Evolutionary conservation across 2,329 filamentous ascomycete genomes (phyloP).

Genomic region (Neofusicoccum parvum): DNA sequence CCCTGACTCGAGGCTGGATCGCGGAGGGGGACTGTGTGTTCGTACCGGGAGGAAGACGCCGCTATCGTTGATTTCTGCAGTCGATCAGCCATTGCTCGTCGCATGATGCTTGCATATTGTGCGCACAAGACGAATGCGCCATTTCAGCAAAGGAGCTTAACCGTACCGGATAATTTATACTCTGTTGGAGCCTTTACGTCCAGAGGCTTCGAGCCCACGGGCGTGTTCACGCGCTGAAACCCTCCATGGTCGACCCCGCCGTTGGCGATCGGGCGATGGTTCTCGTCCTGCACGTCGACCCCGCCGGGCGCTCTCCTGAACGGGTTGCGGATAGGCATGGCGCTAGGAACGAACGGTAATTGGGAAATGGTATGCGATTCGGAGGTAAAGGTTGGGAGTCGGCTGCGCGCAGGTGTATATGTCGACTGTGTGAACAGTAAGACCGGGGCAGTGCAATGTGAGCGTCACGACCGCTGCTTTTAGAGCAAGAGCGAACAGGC

Average conservation of each 20-base stretch:
- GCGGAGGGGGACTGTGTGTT: slow-evolving; percentile 22
- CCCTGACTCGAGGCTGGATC: slow-evolving; percentile 14
- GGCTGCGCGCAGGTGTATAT: not conserved
- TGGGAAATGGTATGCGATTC: not conserved
- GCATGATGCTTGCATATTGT: slow-evolving; percentile 21
- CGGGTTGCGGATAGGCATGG: slow-evolving; percentile 46
- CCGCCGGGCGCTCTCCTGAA: slow-evolving; percentile 39
- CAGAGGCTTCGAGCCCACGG: slow-evolving; percentile 41
- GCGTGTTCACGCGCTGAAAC: slow-evolving; percentile 37
- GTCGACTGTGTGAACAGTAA: not conserved
- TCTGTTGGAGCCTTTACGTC: slow-evolving; percentile 51
- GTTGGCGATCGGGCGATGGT: slow-evolving; percentile 27
- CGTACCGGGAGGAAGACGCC: slow-evolving; percentile 90
- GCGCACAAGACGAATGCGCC: not conserved
- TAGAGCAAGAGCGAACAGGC: not conserved
- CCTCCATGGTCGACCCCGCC: slow-evolving; percentile 21
- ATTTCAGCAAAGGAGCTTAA: not conserved
- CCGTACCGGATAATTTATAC: slow-evolving; percentile 56
- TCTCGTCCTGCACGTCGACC: slow-evolving; percentile 36
- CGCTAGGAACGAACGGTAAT: slow-evolving; percentile 2
- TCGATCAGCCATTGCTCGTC: slow-evolving; percentile 28
- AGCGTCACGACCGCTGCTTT: slow-evolving; percentile 17
- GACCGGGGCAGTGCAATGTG: slow-evolving; percentile 5
- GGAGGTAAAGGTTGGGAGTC: not conserved
- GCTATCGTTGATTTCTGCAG: slow-evolving; percentile 87